Percentiles rank a stretch among this genome's conserved stretches.
Evolutionary conservation across 352 stramenopile species (phyloP).

Genomic region (Phytopythium helicoides): DNA sequence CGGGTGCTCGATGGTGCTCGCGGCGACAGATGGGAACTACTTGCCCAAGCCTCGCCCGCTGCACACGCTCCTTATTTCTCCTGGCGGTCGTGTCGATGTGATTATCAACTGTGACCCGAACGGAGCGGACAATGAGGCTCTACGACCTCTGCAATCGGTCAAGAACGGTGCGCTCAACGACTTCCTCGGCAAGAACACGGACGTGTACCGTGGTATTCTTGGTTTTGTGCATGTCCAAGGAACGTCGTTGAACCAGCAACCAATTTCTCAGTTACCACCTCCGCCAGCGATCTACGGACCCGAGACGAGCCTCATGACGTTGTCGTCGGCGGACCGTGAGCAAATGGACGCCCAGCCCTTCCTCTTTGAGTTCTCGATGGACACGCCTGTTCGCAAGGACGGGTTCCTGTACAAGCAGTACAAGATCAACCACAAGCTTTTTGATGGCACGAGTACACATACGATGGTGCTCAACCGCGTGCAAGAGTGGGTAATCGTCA

Average conservation of each 20-base stretch:
- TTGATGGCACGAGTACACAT: constrained; percentile 41
- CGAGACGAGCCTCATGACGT: constrained; percentile 31
- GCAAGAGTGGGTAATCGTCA: constrained; percentile 76
- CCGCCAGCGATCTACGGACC: constrained; percentile 39
- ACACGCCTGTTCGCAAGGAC: constrained; percentile 37
- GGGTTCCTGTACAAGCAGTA: constrained; percentile 74
- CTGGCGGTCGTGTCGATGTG: constrained; percentile 58
- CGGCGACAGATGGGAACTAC: constrained; percentile 63
- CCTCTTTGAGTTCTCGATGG: constrained; percentile 60
- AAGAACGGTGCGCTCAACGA: constrained; percentile 30
- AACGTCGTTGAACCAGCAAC: constrained; percentile 20
- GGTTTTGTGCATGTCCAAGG: constrained; percentile 60
- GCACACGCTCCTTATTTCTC: constrained; percentile 47
- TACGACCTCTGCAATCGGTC: constrained; percentile 59
- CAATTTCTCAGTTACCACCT: constrained; percentile 29
- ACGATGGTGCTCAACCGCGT: constrained; percentile 54
- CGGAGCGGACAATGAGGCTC: constrained; percentile 15
- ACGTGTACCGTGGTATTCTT: constrained; percentile 57
- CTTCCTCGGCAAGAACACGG: constrained; percentile 54
- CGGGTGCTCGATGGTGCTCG: constrained; percentile 51
- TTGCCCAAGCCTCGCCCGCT: constrained; percentile 31
- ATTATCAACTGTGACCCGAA: constrained; percentile 52
- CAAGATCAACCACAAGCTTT: constrained; percentile 66
- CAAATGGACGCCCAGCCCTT: constrained; percentile 38
- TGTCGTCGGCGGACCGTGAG: constrained; percentile 25